Conservation (phyloP, 768 basidiomycete genomes). For the Lactarius hatsudake region DNA sequence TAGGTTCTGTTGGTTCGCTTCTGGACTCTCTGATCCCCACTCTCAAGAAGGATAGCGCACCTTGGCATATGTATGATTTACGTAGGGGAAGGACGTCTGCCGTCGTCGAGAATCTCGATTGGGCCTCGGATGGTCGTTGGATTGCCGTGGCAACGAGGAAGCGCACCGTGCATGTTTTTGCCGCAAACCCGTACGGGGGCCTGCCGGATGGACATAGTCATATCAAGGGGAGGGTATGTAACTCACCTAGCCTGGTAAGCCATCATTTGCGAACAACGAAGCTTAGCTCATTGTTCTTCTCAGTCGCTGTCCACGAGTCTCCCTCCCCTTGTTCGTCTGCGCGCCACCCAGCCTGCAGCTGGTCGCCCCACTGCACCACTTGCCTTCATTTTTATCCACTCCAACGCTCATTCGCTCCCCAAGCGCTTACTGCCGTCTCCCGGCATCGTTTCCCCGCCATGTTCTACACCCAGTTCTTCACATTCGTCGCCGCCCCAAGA, state of each 20-base stretch:
- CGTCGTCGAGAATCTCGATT: conserved; percentile 52
- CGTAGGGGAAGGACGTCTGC: conserved; percentile 70
- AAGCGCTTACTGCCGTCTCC: conserved; percentile 40
- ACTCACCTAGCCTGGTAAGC: conserved; percentile 49
- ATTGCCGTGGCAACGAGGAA: conserved; percentile 63
- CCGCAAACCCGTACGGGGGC: conserved; percentile 75
- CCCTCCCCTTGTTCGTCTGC: conserved; percentile 54
- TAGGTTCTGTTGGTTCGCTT: neutral
- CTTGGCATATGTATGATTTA: conserved; percentile 65
- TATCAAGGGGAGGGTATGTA: conserved; percentile 54
- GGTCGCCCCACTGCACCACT: conserved; percentile 41
- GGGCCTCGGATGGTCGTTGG: conserved; percentile 64
- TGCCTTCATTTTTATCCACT: conserved; percentile 53
- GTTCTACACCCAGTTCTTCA: conserved; percentile 34
- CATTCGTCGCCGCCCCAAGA: conserved; percentile 33
- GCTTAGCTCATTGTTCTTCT: conserved; percentile 33
- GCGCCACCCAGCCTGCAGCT: conserved; percentile 31
- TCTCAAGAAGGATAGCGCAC: conserved; percentile 27
- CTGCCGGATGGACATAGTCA: conserved; percentile 60
- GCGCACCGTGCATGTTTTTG: conserved; percentile 68
- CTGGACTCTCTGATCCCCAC: neutral
- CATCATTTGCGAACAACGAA: neutral
- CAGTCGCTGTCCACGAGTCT: conserved; percentile 54
- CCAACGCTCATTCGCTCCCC: conserved; percentile 38
- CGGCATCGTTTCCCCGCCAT: conserved; percentile 30